Conservation (phyloP, 2,329 filamentous ascomycete species). For the Sporothrix globosa region DNA sequence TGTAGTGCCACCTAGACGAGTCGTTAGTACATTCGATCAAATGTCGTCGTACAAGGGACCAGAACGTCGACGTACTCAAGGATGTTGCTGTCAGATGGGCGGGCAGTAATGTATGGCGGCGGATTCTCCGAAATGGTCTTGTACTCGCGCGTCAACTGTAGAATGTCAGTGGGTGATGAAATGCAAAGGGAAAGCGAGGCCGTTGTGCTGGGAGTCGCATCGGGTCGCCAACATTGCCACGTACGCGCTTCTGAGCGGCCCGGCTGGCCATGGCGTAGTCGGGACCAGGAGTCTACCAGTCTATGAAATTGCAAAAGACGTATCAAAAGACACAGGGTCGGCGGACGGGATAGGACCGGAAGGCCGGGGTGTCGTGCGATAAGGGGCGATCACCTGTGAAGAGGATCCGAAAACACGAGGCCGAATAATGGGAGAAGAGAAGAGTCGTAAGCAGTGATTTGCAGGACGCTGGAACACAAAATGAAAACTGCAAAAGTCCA, state of each 20-base stretch:
- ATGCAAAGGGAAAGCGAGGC: neutral
- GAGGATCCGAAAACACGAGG: neutral
- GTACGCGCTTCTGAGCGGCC: slow-evolving; percentile 71
- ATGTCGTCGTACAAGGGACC: neutral
- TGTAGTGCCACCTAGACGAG: slow-evolving; percentile 78
- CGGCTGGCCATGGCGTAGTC: slow-evolving; percentile 65
- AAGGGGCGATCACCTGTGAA: neutral
- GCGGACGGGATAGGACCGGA: neutral
- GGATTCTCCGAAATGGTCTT: slow-evolving; percentile 71
- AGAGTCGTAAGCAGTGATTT: no score
- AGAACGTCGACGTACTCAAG: slow-evolving; percentile 67
- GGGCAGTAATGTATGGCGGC: slow-evolving; percentile 84
- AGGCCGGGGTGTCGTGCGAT: slow-evolving; percentile 2
- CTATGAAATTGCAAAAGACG: neutral
- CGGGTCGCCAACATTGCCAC: neutral
- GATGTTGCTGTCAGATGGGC: slow-evolving; percentile 89
- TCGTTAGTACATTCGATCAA: slow-evolving; percentile 31
- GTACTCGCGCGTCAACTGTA: slow-evolving; percentile 64
- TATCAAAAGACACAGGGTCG: neutral
- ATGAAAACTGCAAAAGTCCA: neutral
- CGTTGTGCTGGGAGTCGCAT: neutral
- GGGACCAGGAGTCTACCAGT: neutral
- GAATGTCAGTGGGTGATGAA: neutral
- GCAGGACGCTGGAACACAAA: neutral
- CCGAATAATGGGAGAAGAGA: neutral